A percentile compares a stretch with the other conserved stretches of the same genome.
Evolutionary conservation across 148 eudicot species (phyloP).

Genomic region (Beta vulgaris): DNA sequence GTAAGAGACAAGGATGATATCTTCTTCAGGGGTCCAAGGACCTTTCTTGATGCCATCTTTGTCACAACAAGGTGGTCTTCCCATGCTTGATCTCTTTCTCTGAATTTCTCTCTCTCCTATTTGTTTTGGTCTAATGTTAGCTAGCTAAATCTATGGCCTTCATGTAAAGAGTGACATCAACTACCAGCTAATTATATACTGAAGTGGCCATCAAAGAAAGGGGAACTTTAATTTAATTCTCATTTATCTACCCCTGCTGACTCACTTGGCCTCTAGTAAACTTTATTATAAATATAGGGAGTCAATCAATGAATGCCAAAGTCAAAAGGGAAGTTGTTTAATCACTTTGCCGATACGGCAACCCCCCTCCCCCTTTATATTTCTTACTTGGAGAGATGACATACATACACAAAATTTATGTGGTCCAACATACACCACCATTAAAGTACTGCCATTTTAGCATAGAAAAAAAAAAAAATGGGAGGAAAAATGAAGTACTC

Average conservation of each 20-base stretch:
- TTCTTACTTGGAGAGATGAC: too few relatives aligned
- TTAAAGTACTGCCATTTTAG: too few relatives aligned
- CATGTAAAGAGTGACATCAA: slow-evolving; percentile 18
- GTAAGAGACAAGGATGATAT: slow-evolving; percentile 61
- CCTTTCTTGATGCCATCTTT: slow-evolving; percentile 76
- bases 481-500: too few relatives aligned
- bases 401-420: too few relatives aligned
- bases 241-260: slow-evolving; percentile 25
- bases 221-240: slow-evolving; percentile 22
- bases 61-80: slow-evolving; percentile 72
- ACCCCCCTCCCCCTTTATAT: too few relatives aligned
- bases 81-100: slow-evolving; percentile 30
- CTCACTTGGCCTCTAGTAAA: slow-evolving; percentile 10
- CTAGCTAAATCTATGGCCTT: not conserved
- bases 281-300: slow-evolving; percentile 22
- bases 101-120: not conserved
- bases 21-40: slow-evolving; percentile 84
- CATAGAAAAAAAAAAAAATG: too few relatives aligned
- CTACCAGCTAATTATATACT: slow-evolving; percentile 12
- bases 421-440: too few relatives aligned
- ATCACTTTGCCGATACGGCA: too few relatives aligned
- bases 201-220: slow-evolving; percentile 7
- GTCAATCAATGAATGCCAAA: slow-evolving; percentile 20
- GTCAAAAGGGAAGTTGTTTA: slow-evolving; percentile 16
- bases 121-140: not conserved